phyloP scores from a whole-genome alignment of 805 yeast species.

The Pichia cabralensis region DNA sequence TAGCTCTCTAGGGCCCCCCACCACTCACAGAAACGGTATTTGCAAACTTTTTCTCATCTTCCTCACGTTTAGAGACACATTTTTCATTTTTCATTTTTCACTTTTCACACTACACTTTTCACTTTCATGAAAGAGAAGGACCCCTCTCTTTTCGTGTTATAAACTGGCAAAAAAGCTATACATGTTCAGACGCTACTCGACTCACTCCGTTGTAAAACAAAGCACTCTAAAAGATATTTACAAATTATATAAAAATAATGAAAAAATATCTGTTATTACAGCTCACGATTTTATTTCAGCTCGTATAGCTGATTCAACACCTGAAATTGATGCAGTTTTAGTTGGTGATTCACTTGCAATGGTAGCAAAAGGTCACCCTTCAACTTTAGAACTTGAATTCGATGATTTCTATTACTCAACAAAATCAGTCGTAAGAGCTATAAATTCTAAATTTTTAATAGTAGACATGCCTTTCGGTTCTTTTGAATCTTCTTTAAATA shows the following conservation, averaged over 20 bases:
- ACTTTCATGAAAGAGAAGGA: neutral
- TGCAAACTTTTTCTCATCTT: too few relatives aligned
- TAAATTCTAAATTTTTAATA: slow-evolving; percentile 51
- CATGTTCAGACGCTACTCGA: slow-evolving; percentile 11
- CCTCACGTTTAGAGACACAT: too few relatives aligned
- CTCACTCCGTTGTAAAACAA: slow-evolving; percentile 14
- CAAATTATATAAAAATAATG: slow-evolving; percentile 10
- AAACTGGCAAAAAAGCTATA: too few relatives aligned
- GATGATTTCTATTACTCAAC: slow-evolving; percentile 76
- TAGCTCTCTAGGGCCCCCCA: too few relatives aligned
- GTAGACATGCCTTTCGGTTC: slow-evolving; percentile 89
- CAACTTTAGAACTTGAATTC: slow-evolving; percentile 65
- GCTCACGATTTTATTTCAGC: slow-evolving; percentile 84
- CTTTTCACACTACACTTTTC: too few relatives aligned
- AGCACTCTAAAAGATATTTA: slow-evolving; percentile 17
- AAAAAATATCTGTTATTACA: slow-evolving; percentile 36
- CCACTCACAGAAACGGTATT: too few relatives aligned
- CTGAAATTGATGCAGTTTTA: slow-evolving; percentile 59
- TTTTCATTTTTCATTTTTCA: too few relatives aligned
- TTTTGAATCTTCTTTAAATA: slow-evolving; percentile 53
- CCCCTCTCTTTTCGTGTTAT: neutral
- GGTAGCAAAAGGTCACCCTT: slow-evolving; percentile 76
- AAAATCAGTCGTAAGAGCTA: slow-evolving; percentile 67
- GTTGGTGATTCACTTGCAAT: slow-evolving; percentile 92
- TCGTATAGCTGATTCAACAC: slow-evolving; percentile 47